These are phyloP conservation scores for Groenewaldozyma tartarivorans DNA, from an alignment of 805 yeast species.

Conservation along the genomic window DNA sequence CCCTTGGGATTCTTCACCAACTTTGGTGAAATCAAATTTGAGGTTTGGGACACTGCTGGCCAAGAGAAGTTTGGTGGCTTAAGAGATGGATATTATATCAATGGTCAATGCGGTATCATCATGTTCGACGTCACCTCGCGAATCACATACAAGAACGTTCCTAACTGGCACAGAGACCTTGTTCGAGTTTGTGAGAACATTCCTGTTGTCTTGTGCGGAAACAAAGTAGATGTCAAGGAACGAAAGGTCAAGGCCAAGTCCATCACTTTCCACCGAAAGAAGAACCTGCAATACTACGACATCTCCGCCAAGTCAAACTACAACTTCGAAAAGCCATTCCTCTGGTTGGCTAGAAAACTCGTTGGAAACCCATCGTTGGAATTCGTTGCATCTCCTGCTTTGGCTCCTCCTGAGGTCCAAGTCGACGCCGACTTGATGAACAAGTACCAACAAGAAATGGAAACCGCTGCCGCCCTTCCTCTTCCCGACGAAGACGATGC, in stretches of 20 bases:
- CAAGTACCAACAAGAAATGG: constrained; percentile 99
- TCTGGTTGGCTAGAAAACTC: constrained; percentile 99
- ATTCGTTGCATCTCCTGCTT: constrained; percentile 98
- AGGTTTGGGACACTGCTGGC: constrained; percentile 99
- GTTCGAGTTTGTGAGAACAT: constrained; percentile 99
- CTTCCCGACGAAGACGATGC: constrained; percentile 99
- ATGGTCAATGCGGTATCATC: constrained; percentile 99
- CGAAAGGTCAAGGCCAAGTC: constrained; percentile 99
- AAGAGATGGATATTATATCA: constrained; percentile 99
- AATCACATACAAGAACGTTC: constrained; percentile 98
- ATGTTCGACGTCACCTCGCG: constrained; percentile 99
- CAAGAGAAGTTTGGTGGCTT: constrained; percentile 99
- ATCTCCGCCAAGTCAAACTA: constrained; percentile 99
- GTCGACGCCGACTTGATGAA: constrained; percentile 95
- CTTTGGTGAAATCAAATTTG: constrained; percentile 97
- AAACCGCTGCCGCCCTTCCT: constrained; percentile 98
- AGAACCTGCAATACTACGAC: constrained; percentile 98
- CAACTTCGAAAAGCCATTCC: constrained; percentile 99
- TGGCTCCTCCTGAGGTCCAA: constrained; percentile 98
- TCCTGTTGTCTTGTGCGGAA: constrained; percentile 98
- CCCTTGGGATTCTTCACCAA: constrained; percentile 97
- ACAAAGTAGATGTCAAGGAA: constrained; percentile 99
- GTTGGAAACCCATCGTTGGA: constrained; percentile 97
- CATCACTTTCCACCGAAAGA: constrained; percentile 99
- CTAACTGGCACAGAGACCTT: constrained; percentile 99